These are phyloP conservation scores for Botryotinia calthae DNA, from an alignment of 2,329 filamentous ascomycete genomes.

Conservation along the genomic window DNA sequence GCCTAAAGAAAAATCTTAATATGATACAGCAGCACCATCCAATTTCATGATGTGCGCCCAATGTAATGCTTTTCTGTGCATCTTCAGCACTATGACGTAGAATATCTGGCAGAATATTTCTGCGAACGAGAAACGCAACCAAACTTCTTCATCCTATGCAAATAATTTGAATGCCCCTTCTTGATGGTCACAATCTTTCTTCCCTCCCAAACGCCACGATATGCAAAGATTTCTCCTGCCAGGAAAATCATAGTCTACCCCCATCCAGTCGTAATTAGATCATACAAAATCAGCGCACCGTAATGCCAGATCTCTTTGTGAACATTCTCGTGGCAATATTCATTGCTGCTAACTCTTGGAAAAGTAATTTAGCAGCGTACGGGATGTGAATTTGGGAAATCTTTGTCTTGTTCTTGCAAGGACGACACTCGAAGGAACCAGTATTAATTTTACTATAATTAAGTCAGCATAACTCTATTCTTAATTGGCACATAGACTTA, in stretches of 20 bases:
- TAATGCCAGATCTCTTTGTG: constrained; percentile 76
- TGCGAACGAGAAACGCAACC: neutral
- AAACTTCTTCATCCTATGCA: constrained; percentile 23
- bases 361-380: constrained; percentile 94
- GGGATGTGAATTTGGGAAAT: constrained; percentile 98
- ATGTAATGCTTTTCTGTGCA: constrained; percentile 11
- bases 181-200: constrained; percentile 27
- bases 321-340: constrained; percentile 98
- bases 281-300: constrained; percentile 54
- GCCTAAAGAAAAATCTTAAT: constrained; percentile 13
- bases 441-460: constrained; percentile 78
- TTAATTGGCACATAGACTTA: constrained; percentile 54
- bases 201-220: constrained; percentile 35
- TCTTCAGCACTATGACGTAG: neutral
- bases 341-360: constrained; percentile 98
- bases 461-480: neutral
- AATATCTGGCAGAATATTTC: constrained; percentile 1
- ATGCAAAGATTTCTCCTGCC: constrained; percentile 32
- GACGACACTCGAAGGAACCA: constrained; percentile 92
- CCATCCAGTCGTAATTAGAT: constrained; percentile 23
- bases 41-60: constrained; percentile 12
- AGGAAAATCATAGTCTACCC: constrained; percentile 15
- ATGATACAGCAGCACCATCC: constrained; percentile 18
- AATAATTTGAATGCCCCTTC: constrained; percentile 22
- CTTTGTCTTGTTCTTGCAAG: constrained; percentile 98